A percentile compares a stretch with the other conserved stretches of the same genome.
Conservation (phyloP, 2,329 filamentous ascomycete genomes). For the Aspergillus jensenii region DNA sequence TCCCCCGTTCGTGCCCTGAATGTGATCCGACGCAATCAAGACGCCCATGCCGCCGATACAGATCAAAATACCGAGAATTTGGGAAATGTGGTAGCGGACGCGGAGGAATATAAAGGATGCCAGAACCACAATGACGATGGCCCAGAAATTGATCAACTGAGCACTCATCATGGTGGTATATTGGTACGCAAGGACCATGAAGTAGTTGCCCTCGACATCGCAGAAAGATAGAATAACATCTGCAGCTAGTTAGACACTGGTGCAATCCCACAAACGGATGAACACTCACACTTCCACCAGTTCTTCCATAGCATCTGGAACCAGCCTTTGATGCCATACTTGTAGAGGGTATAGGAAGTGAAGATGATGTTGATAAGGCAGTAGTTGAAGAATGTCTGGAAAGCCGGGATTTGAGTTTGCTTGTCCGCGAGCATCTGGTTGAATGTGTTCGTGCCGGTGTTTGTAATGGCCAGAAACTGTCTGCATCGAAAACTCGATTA, state of each 20-base stretch:
- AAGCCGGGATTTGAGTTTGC: constrained; percentile 82
- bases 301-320: constrained; percentile 62
- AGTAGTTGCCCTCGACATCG: constrained; percentile 97
- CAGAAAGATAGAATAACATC: constrained; percentile 86
- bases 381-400: constrained; percentile 96
- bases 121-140: constrained; percentile 86
- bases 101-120: constrained; percentile 78
- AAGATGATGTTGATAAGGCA: constrained; percentile 79
- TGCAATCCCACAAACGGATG: neutral
- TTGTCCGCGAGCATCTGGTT: constrained; percentile 68
- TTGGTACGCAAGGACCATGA: constrained; percentile 89
- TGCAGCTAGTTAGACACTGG: constrained; percentile 18
- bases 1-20: constrained; percentile 71
- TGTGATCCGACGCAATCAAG: constrained; percentile 81
- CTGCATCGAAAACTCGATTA: constrained; percentile 33
- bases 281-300: constrained; percentile 73
- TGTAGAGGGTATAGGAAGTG: constrained; percentile 73
- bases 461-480: constrained; percentile 83
- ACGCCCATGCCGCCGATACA: constrained; percentile 90
- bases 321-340: constrained; percentile 75
- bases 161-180: constrained; percentile 90
- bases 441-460: constrained; percentile 91
- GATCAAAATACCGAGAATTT: constrained; percentile 82
- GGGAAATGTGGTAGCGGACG: constrained; percentile 85
- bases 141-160: constrained; percentile 98